A percentile compares a stretch with the other conserved stretches of the same genome.
These are phyloP conservation scores for Penicillium sp. DNA, from an alignment of 2,329 filamentous ascomycete species.

Conservation along the genomic window DNA sequence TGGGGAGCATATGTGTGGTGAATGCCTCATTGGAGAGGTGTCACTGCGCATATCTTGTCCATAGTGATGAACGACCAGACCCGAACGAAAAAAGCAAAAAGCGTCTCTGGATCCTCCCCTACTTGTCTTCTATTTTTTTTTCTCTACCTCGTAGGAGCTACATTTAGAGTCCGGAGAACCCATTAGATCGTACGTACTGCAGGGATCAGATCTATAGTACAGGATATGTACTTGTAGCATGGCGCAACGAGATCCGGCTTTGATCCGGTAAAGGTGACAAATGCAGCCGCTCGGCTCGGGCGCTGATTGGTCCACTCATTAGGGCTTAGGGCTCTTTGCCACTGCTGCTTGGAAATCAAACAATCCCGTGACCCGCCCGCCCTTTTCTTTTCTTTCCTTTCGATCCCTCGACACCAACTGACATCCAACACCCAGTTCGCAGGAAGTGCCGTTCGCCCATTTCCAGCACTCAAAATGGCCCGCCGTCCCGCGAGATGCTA, in stretches of 20 bases:
- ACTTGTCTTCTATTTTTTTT: constrained; percentile 1
- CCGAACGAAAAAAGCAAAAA: constrained; percentile 6
- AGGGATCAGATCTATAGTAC: too few species aligned
- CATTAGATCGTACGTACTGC: neutral
- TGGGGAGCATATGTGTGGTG: constrained; percentile 9
- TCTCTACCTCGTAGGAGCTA: neutral
- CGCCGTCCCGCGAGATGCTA: constrained; percentile 99
- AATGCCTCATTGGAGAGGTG: constrained; percentile 3
- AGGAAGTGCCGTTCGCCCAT: constrained; percentile 48
- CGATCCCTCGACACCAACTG: constrained; percentile 36
- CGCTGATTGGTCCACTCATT: constrained; percentile 30
- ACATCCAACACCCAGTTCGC: constrained; percentile 44
- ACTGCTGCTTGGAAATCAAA: constrained; percentile 47
- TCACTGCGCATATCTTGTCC: constrained; percentile 4
- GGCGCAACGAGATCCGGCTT: too few species aligned
- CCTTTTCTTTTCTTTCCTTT: constrained; percentile 31
- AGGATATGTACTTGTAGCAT: too few species aligned
- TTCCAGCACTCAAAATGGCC: constrained; percentile 81
- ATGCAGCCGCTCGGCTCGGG: constrained; percentile 16
- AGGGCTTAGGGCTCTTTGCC: constrained; percentile 45
- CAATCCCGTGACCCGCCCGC: constrained; percentile 29
- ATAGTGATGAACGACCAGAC: constrained; percentile 10
- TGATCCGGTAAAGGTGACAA: constrained; percentile 17
- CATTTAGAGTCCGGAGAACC: neutral
- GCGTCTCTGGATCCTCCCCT: constrained; percentile 7